A percentile compares a stretch with the other conserved stretches of the same genome.
These are phyloP conservation scores for Ambrosia artemisiifolia DNA, from an alignment of 129 eudicot genomes.

Conservation along the genomic window DNA sequence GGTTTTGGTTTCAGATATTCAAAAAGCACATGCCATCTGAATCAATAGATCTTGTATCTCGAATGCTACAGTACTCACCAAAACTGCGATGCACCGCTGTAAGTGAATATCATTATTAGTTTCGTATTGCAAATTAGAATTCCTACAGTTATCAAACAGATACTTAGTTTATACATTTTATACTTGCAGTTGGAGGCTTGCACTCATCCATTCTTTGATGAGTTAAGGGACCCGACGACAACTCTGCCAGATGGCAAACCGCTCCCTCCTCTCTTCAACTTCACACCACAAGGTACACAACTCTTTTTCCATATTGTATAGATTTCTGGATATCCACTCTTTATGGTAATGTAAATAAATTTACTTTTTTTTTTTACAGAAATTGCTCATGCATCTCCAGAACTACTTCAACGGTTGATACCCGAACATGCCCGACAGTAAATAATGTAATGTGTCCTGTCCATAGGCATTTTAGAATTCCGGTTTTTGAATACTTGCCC, in stretches of 20 bases:
- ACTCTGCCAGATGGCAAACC: constrained; percentile 80
- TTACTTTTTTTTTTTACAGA: constrained; percentile 39
- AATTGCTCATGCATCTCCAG: constrained; percentile 71
- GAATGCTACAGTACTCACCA: constrained; percentile 93
- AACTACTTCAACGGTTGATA: constrained; percentile 68
- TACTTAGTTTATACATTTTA: not conserved
- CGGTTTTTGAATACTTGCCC: constrained; percentile 39
- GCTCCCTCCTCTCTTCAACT: constrained; percentile 85
- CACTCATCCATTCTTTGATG: constrained; percentile 91
- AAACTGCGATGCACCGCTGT: constrained; percentile 83
- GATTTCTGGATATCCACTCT: not conserved
- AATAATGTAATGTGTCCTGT: constrained; percentile 16
- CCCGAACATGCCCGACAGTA: constrained; percentile 59
- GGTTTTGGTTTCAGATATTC: constrained; percentile 54
- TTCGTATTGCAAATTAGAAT: not conserved
- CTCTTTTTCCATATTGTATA: not conserved
- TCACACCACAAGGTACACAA: constrained; percentile 73
- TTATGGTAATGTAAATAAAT: not conserved
- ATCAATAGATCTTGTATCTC: constrained; percentile 85
- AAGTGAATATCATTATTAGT: constrained; percentile 37
- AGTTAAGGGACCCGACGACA: constrained; percentile 70
- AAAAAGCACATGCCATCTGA: constrained; percentile 86
- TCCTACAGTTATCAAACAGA: not conserved
- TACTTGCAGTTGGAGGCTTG: constrained; percentile 89
- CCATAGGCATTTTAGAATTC: constrained; percentile 24